Evolutionary conservation across 164 flowering plant genomes (phyloP).

Genomic region (Annona squamosa): DNA sequence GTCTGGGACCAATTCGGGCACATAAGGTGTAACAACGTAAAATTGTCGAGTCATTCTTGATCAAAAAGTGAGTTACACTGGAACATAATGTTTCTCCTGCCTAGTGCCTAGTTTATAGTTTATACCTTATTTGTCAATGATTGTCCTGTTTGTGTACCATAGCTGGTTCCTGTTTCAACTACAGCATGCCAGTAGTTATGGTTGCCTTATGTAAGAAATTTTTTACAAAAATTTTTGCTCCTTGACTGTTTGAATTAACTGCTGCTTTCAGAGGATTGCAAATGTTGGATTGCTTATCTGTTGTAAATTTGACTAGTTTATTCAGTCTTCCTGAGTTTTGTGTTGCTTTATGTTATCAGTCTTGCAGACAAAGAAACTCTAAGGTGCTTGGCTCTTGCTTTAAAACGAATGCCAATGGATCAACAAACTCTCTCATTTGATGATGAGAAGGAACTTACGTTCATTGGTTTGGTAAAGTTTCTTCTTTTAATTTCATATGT

Average conservation of each 20-base stretch:
- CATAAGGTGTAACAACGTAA: not conserved
- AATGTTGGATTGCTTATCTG: not conserved
- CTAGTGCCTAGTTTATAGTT: too few relatives aligned
- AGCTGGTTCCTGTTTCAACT: not conserved
- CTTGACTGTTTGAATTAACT: too few relatives aligned
- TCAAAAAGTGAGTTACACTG: not conserved
- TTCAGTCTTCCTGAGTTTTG: not conserved
- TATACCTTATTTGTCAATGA: too few relatives aligned
- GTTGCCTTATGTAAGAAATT: not conserved
- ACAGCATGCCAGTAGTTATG: not conserved
- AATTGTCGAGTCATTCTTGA: not conserved
- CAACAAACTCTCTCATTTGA: constrained; percentile 67
- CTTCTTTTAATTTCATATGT: not conserved
- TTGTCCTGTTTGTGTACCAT: too few relatives aligned
- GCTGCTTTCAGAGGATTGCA: too few relatives aligned
- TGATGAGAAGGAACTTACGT: constrained; percentile 89
- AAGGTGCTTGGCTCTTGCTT: constrained; percentile 89
- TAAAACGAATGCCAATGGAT: constrained; percentile 66
- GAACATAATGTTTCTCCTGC: not conserved
- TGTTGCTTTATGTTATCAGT: constrained; percentile 29
- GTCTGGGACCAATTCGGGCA: not conserved
- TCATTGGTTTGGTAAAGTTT: constrained; percentile 91
- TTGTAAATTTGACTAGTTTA: too few relatives aligned
- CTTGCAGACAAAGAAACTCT: constrained; percentile 87
- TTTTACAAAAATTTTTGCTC: not conserved